Conservation (phyloP, 805 yeast species). For the Candida vaughaniae region DNA sequence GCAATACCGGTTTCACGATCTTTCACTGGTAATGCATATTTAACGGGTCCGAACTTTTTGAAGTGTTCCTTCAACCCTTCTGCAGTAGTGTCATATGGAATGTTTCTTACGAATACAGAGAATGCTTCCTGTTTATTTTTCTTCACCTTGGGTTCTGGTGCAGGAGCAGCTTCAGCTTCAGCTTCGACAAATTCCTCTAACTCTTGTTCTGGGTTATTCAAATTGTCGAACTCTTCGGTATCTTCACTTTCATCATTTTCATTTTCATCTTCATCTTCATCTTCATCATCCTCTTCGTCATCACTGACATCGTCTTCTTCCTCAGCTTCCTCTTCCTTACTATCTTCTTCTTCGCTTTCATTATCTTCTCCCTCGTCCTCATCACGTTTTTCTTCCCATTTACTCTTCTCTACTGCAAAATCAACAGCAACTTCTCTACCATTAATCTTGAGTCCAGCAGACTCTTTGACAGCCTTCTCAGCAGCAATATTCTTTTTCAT, state of each 20-base stretch:
- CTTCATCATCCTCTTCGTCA: constrained; percentile 38
- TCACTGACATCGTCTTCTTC: constrained; percentile 37
- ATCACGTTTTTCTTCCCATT: constrained; percentile 65
- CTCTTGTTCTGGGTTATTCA: constrained; percentile 1
- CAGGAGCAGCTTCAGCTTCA: constrained; percentile 17
- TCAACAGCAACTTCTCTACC: constrained; percentile 94
- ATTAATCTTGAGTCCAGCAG: constrained; percentile 73
- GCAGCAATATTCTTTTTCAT: constrained; percentile 82
- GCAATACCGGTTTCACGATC: constrained; percentile 86
- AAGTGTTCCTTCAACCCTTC: constrained; percentile 81
- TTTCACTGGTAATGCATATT: constrained; percentile 89
- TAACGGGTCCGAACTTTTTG: constrained; percentile 77
- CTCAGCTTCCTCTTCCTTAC: constrained; percentile 38
- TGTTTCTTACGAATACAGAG: constrained; percentile 84
- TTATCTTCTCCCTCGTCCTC: constrained; percentile 34
- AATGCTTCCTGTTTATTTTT: constrained; percentile 64
- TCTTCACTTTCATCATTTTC: constrained; percentile 33
- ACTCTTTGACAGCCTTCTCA: constrained; percentile 72
- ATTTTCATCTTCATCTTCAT: constrained; percentile 25
- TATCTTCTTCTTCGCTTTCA: constrained; percentile 39
- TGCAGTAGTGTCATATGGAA: constrained; percentile 90
- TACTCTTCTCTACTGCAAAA: constrained; percentile 84
- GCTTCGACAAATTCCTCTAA: background rate
- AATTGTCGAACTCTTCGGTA: constrained; percentile 22
- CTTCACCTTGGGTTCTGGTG: constrained; percentile 23